Base-by-base conservation (phyloP, 2,329 filamentous ascomycete genomes). In the Aspergillus spinulosporus region DNA sequence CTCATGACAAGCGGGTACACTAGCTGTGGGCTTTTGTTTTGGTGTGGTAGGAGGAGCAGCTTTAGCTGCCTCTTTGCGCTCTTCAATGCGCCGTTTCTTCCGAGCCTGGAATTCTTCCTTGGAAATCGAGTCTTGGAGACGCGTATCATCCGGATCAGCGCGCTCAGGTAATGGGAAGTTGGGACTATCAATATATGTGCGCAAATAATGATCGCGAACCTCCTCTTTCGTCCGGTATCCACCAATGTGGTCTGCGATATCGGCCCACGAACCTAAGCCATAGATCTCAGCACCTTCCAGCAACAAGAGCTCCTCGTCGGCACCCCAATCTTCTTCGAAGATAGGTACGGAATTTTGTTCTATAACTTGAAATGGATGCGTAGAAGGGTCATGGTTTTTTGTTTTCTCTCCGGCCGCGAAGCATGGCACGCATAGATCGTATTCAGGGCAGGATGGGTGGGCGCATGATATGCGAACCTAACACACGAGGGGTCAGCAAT, bases 301-400 rank as follows among this genome's bases (percentile, higher is more conserved):
- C 52, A 99, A 78, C 4, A 97, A 78, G n/a, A 97, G 76, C 74
- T 99, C 94, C 72, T 99, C 94, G 70, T 99, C 94, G 26, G 94
- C 94, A 51, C 94, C 94, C 94, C 94, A 99, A 69, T 96, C 92
- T 56, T 85, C 84, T 63, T 92, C 88, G 68, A 96, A 99, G 57
- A 99, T 97, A 1, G 94, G 94, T 49, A 99, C 96, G 0, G 93
- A 97, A 70, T 99, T 96, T 68, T 97, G 94, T 73, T 99, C 94
- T 63, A 99, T 97, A 34, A 99, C 94, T 61, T 90, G 88, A 73
- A 88, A 99, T 11, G 90, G 81, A 75, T 99, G 94, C 9, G 89
- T 89, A 4, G 86, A 83, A 5, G 94, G 93, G 63, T 95, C 87
- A 73, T 99, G 94, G 54, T 89, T 87, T 66, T 90, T 89, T 60